phyloP scores from a whole-genome alignment of 352 stramenopile genomes.

The Globisporangium middletonii region DNA sequence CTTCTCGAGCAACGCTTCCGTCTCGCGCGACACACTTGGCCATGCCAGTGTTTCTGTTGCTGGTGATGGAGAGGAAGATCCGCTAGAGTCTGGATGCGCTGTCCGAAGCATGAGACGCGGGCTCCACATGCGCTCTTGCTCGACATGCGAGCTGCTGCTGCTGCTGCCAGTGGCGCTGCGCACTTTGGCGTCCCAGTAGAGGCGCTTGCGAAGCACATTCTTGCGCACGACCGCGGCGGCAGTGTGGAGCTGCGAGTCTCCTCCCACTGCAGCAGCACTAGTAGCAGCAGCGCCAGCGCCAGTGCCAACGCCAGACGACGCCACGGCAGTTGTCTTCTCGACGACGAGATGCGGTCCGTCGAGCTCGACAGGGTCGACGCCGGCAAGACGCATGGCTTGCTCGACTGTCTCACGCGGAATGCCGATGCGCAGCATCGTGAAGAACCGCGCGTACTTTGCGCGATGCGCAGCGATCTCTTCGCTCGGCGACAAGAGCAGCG shows the following conservation, averaged over 20 bases:
- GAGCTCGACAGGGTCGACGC: slow-evolving; percentile 26
- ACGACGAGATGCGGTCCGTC: slow-evolving; percentile 11
- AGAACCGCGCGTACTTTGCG: slow-evolving; percentile 39
- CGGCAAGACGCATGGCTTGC: slow-evolving; percentile 38
- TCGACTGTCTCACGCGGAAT: slow-evolving; percentile 36
- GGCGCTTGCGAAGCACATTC: slow-evolving; percentile 9
- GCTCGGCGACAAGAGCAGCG: slow-evolving; percentile 6
- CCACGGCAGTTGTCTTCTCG: not conserved
- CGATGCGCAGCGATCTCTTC: slow-evolving; percentile 28
- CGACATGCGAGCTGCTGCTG: slow-evolving; percentile 19
- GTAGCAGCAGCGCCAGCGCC: not conserved
- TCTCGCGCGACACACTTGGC: slow-evolving; percentile 44
- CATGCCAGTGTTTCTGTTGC: too few species aligned
- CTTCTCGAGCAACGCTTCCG: slow-evolving; percentile 59
- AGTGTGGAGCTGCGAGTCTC: not conserved
- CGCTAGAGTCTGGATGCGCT: slow-evolving; percentile 8
- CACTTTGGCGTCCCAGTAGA: slow-evolving; percentile 13
- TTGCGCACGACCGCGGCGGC: slow-evolving; percentile 1
- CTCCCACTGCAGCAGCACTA: not conserved
- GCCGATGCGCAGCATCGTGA: slow-evolving; percentile 46
- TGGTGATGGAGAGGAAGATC: slow-evolving; percentile 1
- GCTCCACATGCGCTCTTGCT: slow-evolving; percentile 51
- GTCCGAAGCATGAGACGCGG: slow-evolving; percentile 16
- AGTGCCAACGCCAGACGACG: not conserved
- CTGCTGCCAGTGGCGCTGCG: not conserved